Evolutionary conservation across 805 yeast species (phyloP).

Genomic region (Teunomyces aglyptinius): DNA sequence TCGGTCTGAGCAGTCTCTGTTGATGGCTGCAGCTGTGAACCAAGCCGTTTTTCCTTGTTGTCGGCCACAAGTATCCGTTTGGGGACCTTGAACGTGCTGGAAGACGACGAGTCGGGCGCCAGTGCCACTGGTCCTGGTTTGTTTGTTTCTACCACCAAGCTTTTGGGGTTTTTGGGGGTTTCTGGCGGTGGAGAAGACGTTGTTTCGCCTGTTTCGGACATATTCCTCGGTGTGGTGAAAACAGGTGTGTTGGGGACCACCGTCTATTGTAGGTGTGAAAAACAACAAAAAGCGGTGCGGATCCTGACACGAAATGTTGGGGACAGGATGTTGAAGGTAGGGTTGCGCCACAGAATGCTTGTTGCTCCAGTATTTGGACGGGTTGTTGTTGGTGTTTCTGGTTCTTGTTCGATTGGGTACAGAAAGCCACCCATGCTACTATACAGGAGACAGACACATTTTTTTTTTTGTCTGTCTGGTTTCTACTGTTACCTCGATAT

Average conservation of each 20-base stretch:
- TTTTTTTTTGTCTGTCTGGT: too few species aligned
- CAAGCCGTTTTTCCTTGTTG: slow-evolving; percentile 6
- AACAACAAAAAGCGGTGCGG: too few species aligned
- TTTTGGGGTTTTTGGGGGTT: neutral
- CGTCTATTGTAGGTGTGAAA: neutral
- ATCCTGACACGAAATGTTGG: neutral
- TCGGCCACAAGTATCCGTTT: slow-evolving; percentile 12
- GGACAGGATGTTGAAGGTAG: neutral
- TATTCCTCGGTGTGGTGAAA: neutral
- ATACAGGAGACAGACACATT: too few species aligned
- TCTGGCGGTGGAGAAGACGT: slow-evolving; percentile 1
- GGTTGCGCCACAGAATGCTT: too few species aligned
- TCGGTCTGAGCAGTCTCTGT: neutral
- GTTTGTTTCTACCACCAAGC: neutral
- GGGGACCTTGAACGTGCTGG: slow-evolving; percentile 14
- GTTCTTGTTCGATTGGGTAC: too few species aligned
- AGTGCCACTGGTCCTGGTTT: neutral
- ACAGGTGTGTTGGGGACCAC: neutral
- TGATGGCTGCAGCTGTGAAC: slow-evolving; percentile 4
- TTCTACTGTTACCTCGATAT: too few species aligned
- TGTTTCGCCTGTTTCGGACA: neutral
- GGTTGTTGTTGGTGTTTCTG: too few species aligned
- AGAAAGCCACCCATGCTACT: too few species aligned
- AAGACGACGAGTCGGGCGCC: slow-evolving; percentile 6
- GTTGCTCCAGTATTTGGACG: too few species aligned